Evolutionary conservation across 148 eudicot genomes (phyloP), one percentile per base, ranked within the genome.

Genomic region (Rhododendron vialii): DNA sequence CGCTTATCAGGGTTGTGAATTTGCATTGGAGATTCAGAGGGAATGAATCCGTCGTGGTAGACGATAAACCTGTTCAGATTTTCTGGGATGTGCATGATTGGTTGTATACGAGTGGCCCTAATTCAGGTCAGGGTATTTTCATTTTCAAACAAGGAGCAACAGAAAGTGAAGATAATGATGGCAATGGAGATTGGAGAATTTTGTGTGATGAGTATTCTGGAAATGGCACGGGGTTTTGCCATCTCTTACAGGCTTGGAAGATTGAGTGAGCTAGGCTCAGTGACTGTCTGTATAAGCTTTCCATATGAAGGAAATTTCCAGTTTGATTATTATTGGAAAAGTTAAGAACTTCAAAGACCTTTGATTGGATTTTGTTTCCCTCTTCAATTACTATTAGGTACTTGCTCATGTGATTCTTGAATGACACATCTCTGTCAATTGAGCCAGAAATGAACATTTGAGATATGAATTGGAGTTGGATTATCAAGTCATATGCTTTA

Each of bases 1-100:
- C 28, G 24, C 18, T 83, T 0, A 43, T 67, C 59, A 35, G 24
- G 10, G 59, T 83, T 45, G 30, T 8, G 61, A 69, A 69, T n/a
- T 30, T 84, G 43, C 79, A 84, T 9, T 84, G 79, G 85, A 73
- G 45, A 73, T 84, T 84, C 18, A 63, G 85, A 24, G 85, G 85
- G 50, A 84, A 73, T 84, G 48, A 84, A 26, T 30, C 79, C 9
- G 79, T 84, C 14, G 6, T 71, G 79, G 85, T 69, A 13, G 79
- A 50, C 11, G 12, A 71, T 10, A 9, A 14, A 30, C 79, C 80
- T 12, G n/a, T 84, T 26, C 61, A 45, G 26, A 84, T 84, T 14
- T 84, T 45, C 28, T 84, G 85, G 85, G 79, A 84, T 30, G 78
- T 69, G 43, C 85, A 84, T 28, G 33, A 47, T 20, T 84, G 85